Evolutionary conservation across 768 basidiomycete genomes (phyloP), one percentile per base, ranked within the genome.

Genomic region (Xerocomellus dryophilus): DNA sequence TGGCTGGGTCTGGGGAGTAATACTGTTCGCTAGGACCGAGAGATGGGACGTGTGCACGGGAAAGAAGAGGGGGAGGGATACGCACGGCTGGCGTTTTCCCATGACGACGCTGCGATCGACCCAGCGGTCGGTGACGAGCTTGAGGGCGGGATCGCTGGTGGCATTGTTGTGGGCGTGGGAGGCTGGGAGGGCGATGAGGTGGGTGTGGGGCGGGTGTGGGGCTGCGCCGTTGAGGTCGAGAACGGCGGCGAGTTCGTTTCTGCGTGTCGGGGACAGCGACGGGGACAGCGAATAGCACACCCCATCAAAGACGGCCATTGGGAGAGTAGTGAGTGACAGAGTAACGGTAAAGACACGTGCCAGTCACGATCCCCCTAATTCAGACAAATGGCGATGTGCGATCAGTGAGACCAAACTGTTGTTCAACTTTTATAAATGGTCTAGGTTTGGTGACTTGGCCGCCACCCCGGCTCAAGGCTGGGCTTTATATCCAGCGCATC

Each of bases 1-100:
- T 81, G 1, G 78, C 67, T 0, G 89, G 88, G 66, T 93, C 84
- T 3, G 90, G 76, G 2, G 92, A 94, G 72, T 85, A 94, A 64
- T 75, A 82, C 23, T 79, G 68, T 7, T 83, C 66, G 21, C 82
- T 84, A 38, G 34, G 21, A 50, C 27, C 10, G 9, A 32, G 50
- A n/a, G 15, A n/a, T 3, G 29, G 8, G 21, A 20, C 21, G 54
- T 34, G 54, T 23, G 38, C n/a, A 51, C 23, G 18, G 21, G 14
- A 38, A 18, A 40, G 8, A 34, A 38, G 43, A 15, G 15, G 36
- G 21, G 15, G 36, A 8, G 32, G 72, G 25, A 23, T n/a, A 74
- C 84, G 42, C 53, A 86, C 81, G 77, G 73, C 61, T 88, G 86
- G 5, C 76, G 52, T 57, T 80, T 79, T 2, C 80, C 82, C 4